These are phyloP conservation scores for Apiospora malaysiana DNA, from an alignment of 2,329 filamentous ascomycete genomes.

Conservation along the genomic window DNA sequence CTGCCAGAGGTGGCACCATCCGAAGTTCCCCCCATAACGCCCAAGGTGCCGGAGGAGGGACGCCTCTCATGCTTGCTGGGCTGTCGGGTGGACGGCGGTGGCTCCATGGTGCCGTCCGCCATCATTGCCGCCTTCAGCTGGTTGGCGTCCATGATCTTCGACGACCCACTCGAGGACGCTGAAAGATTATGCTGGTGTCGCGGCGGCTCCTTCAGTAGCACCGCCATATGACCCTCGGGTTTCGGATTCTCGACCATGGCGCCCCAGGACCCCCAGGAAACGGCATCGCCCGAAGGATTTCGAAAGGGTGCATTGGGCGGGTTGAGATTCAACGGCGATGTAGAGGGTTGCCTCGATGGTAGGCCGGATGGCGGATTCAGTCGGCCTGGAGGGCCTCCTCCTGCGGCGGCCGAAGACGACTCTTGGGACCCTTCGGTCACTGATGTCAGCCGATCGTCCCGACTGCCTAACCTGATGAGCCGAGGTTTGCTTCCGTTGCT, in stretches of 20 bases:
- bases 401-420: neutral
- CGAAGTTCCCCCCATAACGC: neutral
- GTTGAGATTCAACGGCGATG: constrained; percentile 22
- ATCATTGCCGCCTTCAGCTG: neutral
- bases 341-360: neutral
- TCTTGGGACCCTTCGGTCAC: neutral
- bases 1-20: neutral
- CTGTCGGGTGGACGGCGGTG: neutral
- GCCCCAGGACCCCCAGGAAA: constrained; percentile 22
- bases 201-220: constrained; percentile 16
- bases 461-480: neutral
- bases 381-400: neutral
- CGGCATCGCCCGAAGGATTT: neutral
- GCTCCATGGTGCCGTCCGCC: neutral
- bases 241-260: neutral
- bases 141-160: constrained; percentile 5
- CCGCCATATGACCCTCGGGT: neutral
- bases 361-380: neutral
- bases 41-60: neutral
- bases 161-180: neutral
- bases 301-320: neutral
- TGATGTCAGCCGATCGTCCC: neutral
- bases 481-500: neutral
- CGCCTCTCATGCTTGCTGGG: neutral
- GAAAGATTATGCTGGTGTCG: neutral